A percentile compares a stretch with the other conserved stretches of the same genome.
phyloP scores from a whole-genome alignment of 169 alveolate genomes.

The Plasmodium yoelii region DNA sequence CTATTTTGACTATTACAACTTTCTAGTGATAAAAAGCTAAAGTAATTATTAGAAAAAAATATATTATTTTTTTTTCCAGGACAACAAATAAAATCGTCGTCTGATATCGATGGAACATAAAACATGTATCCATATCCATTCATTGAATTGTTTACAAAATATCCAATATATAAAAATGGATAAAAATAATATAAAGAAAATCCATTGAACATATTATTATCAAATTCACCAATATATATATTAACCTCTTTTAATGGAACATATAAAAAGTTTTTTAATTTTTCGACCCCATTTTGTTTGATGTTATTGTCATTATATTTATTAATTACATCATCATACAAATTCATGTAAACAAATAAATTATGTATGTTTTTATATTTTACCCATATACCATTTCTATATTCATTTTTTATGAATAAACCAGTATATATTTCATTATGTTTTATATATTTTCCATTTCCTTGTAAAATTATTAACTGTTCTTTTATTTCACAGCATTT shows the following conservation, averaged over 20 bases:
- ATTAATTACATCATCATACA: conserved; percentile 11
- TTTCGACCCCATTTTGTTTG: background rate
- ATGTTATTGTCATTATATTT: background rate
- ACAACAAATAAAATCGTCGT: background rate
- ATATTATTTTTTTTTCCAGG: conserved; percentile 1
- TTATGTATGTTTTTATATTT: conserved; percentile 61
- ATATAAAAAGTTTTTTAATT: conserved; percentile 37
- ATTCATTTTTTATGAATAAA: conserved; percentile 15
- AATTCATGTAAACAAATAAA: conserved; percentile 56
- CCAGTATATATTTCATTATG: conserved; percentile 42
- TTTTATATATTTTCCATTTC: conserved; percentile 49
- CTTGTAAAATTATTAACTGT: conserved; percentile 19
- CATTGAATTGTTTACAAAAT: conserved; percentile 53
- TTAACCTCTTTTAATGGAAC: conserved; percentile 56
- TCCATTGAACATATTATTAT: conserved; percentile 55
- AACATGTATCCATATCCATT: conserved; percentile 56
- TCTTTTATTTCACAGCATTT: background rate
- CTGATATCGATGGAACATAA: conserved; percentile 8
- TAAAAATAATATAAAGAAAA: conserved; percentile 38
- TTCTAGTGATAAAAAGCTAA: conserved; percentile 9
- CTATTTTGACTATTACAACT: background rate
- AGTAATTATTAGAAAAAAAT: background rate
- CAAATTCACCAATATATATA: conserved; percentile 55
- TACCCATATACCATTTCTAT: conserved; percentile 70
- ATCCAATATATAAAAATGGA: conserved; percentile 60